Base-by-base conservation (phyloP, 441 rosid species). In the Sinapis alba region DNA sequence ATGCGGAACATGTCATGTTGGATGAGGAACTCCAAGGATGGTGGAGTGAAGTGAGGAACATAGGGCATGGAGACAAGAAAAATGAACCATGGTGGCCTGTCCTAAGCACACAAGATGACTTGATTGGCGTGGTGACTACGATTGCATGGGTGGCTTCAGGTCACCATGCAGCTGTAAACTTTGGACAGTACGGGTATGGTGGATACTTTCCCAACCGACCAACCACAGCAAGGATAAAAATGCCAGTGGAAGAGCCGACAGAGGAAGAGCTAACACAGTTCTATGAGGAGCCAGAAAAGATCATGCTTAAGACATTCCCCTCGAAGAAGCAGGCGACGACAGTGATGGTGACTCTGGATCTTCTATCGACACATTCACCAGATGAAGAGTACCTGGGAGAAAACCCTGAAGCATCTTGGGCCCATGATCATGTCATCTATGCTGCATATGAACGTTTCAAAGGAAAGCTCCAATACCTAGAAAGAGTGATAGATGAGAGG, bases 161-260 rank as follows among this genome's bases (percentile, higher is more conserved):
- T 38, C 78, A 78, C 66, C 81, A 78, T 16, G 81, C 81, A 7
- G 81, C 81, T 19, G 47, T 12, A 0, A 41, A 41, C 47, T 41
- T 41, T 41, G 47, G 47, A 41, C 47, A 41, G 16, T 41, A 93
- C 36, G 26, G 83, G 23, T 86, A 69, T n/a, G 95, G 71, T 0
- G 97, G 91, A 0, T 90, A 90, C 81, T 89, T 93, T 69, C 95
- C 98, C 0, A 90, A 83, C 75, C 62, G 93, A 69, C 95, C 98
- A 0, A 84, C 95, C 7, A 81, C 84, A 4, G 71, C 92, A 0
- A 83, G 93, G 70, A 58, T 3, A 10, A 86, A 74, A n/a, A 85
- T 93, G 89, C 95, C 95, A 0, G 60, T 53, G 2, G 90, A 92
- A 58, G 88, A 89, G 5, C 83, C 86, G 0, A 72, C 78, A 0